Percentiles rank a stretch among this genome's conserved stretches.
phyloP scores from a whole-genome alignment of 106 monocot genomes.

The Ottelia alismoides region DNA sequence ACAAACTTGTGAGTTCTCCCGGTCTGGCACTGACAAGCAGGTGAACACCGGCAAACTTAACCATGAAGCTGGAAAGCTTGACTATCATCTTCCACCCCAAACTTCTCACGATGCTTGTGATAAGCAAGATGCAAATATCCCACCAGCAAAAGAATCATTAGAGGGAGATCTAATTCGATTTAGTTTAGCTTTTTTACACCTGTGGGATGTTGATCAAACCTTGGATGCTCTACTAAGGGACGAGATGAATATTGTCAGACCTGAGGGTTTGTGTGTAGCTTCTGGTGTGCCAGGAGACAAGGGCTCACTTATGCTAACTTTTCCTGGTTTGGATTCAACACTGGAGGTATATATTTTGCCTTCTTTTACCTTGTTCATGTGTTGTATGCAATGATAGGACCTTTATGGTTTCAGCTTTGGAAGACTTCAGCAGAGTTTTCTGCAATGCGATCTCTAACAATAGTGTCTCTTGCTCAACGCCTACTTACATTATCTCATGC shows the following conservation, averaged over 20 bases:
- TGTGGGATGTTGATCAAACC: slow-evolving; percentile 79
- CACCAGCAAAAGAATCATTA: slow-evolving; percentile 20
- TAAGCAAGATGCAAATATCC: slow-evolving; percentile 13
- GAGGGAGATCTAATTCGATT: slow-evolving; percentile 69
- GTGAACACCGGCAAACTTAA: slow-evolving; percentile 7
- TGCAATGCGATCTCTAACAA: slow-evolving; percentile 88
- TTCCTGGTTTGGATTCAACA: slow-evolving; percentile 57
- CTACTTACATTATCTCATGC: slow-evolving; percentile 74
- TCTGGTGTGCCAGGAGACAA: slow-evolving; percentile 76
- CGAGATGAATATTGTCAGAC: slow-evolving; percentile 69
- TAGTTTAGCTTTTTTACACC: slow-evolving; percentile 79
- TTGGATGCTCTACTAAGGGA: slow-evolving; percentile 68
- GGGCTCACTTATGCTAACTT: slow-evolving; percentile 69
- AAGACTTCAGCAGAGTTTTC: slow-evolving; percentile 81
- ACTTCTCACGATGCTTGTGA: slow-evolving; percentile 13
- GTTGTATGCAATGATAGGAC: not conserved
- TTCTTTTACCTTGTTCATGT: slow-evolving; percentile 1
- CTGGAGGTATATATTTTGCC: slow-evolving; percentile 54
- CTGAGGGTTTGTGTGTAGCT: slow-evolving; percentile 44
- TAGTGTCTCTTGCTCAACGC: slow-evolving; percentile 90
- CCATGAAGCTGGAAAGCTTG: slow-evolving; percentile 6
- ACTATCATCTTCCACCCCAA: slow-evolving; percentile 4
- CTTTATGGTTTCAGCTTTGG: slow-evolving; percentile 67
- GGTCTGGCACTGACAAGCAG: slow-evolving; percentile 14
- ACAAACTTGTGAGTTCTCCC: slow-evolving; percentile 1